Percentiles rank a stretch among this genome's conserved stretches.
Conservation (phyloP, 768 basidiomycete species). For the Baorangia bicolor region DNA sequence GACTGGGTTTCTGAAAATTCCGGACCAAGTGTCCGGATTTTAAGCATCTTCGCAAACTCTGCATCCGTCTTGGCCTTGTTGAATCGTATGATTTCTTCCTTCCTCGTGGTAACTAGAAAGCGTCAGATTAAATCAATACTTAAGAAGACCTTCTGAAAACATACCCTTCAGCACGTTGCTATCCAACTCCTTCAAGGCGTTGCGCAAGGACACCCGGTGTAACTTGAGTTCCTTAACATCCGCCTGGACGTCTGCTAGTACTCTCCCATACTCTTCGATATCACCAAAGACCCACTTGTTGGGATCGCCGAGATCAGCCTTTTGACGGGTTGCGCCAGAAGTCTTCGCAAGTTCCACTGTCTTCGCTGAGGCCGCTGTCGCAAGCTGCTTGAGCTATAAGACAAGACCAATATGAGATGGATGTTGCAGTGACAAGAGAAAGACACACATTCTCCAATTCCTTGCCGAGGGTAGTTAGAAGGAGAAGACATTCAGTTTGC, state of each 20-base stretch:
- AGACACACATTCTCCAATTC: slow-evolving; percentile 61
- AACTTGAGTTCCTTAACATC: slow-evolving; percentile 54
- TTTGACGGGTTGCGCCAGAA: slow-evolving; percentile 38
- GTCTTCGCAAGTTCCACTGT: slow-evolving; percentile 37
- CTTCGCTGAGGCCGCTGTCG: slow-evolving; percentile 38
- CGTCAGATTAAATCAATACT: neutral
- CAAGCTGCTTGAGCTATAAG: slow-evolving; percentile 44
- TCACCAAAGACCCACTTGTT: slow-evolving; percentile 58
- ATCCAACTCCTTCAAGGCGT: slow-evolving; percentile 54
- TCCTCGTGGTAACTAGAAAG: slow-evolving; percentile 67
- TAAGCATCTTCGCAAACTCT: slow-evolving; percentile 75
- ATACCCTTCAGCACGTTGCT: slow-evolving; percentile 67
- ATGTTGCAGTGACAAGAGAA: neutral
- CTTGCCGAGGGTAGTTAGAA: slow-evolving; percentile 45
- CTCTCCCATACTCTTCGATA: slow-evolving; percentile 46
- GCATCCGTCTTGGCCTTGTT: slow-evolving; percentile 74
- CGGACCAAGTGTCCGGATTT: slow-evolving; percentile 76
- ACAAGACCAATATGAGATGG: neutral
- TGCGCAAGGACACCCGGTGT: slow-evolving; percentile 39
- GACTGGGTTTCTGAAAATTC: slow-evolving; percentile 85
- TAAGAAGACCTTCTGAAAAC: slow-evolving; percentile 7
- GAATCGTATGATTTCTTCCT: slow-evolving; percentile 82
- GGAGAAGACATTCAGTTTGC: slow-evolving; percentile 58
- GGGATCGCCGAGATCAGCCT: slow-evolving; percentile 45
- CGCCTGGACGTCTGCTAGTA: slow-evolving; percentile 37